Percentiles rank a stretch among this genome's conserved stretches.
These are phyloP conservation scores for Butyriboletus regius DNA, from an alignment of 1,284 basidiomycete genomes.

Conservation along the genomic window DNA sequence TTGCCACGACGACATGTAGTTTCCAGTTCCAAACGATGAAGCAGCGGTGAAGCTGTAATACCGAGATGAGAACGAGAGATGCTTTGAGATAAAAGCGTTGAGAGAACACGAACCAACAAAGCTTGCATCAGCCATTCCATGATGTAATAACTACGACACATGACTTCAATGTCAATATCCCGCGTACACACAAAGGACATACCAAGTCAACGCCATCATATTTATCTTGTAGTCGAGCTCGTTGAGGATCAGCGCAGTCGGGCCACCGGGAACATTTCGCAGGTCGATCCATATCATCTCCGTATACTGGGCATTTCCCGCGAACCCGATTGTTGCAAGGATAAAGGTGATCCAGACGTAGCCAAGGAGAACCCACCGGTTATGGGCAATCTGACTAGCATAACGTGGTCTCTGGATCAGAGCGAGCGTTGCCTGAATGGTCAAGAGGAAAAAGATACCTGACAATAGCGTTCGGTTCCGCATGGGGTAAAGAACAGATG, in stretches of 20 bases:
- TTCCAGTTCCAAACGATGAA: slow-evolving; percentile 24
- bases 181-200: not conserved
- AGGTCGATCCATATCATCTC: slow-evolving; percentile 34
- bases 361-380: slow-evolving; percentile 9
- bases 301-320: slow-evolving; percentile 28
- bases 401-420: slow-evolving; percentile 6
- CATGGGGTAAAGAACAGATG: not conserved
- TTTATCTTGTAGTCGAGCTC: slow-evolving; percentile 26
- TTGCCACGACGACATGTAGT: slow-evolving; percentile 15
- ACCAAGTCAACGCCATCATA: slow-evolving; percentile 24
- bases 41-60: slow-evolving; percentile 27
- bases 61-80: not conserved
- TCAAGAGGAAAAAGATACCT: slow-evolving; percentile 23
- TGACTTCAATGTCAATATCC: not conserved
- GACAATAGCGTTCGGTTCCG: not conserved
- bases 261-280: slow-evolving; percentile 20
- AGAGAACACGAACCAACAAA: slow-evolving; percentile 13
- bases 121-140: slow-evolving; percentile 29
- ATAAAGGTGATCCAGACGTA: slow-evolving; percentile 27
- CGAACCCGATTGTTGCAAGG: slow-evolving; percentile 30
- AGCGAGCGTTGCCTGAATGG: slow-evolving; percentile 14
- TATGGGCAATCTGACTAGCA: not conserved
- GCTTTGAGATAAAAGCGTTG: not conserved
- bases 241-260: slow-evolving; percentile 20
- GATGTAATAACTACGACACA: slow-evolving; percentile 15